These are phyloP conservation scores for Gastrolobium bilobum DNA, from an alignment of 306 rosid genomes.

Conservation along the genomic window DNA sequence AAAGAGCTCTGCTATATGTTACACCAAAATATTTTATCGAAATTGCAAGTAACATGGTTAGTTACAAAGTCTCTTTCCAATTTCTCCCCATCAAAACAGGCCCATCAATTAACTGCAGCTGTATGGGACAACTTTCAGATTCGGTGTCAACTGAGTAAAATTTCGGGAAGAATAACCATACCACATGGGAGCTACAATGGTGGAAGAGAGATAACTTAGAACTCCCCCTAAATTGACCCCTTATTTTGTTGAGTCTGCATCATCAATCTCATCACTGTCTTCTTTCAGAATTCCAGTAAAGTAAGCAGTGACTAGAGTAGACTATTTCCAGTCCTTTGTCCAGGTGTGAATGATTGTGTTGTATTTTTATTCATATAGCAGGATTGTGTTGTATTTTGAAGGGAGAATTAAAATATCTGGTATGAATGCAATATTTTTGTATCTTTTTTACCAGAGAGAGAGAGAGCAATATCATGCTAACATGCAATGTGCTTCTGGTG, in stretches of 20 bases:
- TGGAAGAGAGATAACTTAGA: not conserved
- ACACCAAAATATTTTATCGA: conserved; percentile 35
- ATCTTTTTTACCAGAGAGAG: not conserved
- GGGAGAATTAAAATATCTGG: conserved; percentile 41
- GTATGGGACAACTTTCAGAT: conserved; percentile 36
- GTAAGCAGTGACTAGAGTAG: not conserved
- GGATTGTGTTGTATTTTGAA: conserved; percentile 37
- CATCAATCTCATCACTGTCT: conserved; percentile 26
- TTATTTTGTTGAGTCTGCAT: conserved; percentile 4
- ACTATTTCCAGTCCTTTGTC: conserved; percentile 37
- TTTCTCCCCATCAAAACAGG: conserved; percentile 26
- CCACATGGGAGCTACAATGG: conserved; percentile 28
- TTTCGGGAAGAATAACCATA: conserved; percentile 14
- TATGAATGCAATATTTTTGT: conserved; percentile 39
- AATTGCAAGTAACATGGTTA: conserved; percentile 32
- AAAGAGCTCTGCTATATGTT: conserved; percentile 39
- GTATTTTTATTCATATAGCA: conserved; percentile 36
- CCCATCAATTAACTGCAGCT: conserved; percentile 28
- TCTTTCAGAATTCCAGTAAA: conserved; percentile 4
- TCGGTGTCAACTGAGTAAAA: conserved; percentile 14
- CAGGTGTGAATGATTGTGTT: conserved; percentile 43
- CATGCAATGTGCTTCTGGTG: conserved; percentile 38
- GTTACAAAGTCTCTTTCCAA: not conserved
- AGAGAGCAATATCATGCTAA: not conserved
- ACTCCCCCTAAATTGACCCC: not conserved